These are phyloP conservation scores for Fusarium domesticum DNA, from an alignment of 2,329 filamentous ascomycete genomes.

Conservation along the genomic window DNA sequence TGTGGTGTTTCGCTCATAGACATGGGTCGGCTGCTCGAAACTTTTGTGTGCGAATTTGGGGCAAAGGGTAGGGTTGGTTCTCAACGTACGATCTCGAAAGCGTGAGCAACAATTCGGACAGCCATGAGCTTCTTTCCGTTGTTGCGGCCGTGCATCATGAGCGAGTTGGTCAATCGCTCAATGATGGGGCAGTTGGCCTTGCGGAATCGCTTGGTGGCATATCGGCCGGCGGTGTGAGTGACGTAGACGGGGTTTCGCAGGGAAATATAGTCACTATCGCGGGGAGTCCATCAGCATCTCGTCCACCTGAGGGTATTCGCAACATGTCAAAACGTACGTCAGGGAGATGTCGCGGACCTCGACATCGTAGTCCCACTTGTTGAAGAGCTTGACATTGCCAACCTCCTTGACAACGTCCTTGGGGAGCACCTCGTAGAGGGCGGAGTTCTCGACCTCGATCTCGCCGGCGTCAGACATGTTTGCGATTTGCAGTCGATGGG, in stretches of 20 bases:
- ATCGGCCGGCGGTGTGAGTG: slow-evolving; percentile 97
- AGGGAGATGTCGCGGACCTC: slow-evolving; percentile 99
- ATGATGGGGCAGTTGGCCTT: slow-evolving; percentile 99
- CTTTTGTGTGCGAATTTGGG: no score
- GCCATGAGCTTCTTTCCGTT: slow-evolving; percentile 99
- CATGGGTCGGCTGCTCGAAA: slow-evolving; percentile 4
- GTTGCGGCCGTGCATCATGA: slow-evolving; percentile 99
- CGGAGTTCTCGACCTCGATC: slow-evolving; percentile 82
- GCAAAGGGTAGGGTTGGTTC: no score
- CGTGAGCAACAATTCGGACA: slow-evolving; percentile 97
- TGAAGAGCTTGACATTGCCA: slow-evolving; percentile 94
- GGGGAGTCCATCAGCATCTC: slow-evolving; percentile 34
- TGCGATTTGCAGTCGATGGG: slow-evolving; percentile 43
- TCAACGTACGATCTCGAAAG: slow-evolving; percentile 95
- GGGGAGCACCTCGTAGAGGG: slow-evolving; percentile 77
- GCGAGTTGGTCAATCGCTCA: slow-evolving; percentile 99
- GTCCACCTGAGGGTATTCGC: slow-evolving; percentile 14
- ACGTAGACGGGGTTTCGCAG: slow-evolving; percentile 99
- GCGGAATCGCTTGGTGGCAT: slow-evolving; percentile 99
- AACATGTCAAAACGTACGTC: slow-evolving; percentile 64
- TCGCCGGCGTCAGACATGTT: slow-evolving; percentile 94
- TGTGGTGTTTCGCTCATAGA: background rate
- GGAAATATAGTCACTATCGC: slow-evolving; percentile 93
- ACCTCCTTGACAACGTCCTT: slow-evolving; percentile 89
- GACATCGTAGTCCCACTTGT: slow-evolving; percentile 98